Base-by-base conservation (phyloP, 345 rosid species). In the Eucalyptus cladocalyx region DNA sequence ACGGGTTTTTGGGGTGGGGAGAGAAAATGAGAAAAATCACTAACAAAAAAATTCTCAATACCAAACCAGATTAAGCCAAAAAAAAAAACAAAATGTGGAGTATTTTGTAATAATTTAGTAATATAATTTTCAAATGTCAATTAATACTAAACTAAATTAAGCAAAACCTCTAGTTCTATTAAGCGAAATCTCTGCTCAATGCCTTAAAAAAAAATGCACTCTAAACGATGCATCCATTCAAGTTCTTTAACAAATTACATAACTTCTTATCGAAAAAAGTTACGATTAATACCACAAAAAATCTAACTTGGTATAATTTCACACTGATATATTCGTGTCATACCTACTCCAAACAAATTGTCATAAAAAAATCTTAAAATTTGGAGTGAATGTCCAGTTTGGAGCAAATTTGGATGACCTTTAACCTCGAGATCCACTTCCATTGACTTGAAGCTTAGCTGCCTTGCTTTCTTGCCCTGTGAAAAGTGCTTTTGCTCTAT, bases 301-400 rank as follows among this genome's bases (percentile, higher is more conserved):
- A 6, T 17, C 23, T 9, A 16, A 69, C 19, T 32, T 17, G 2
- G 4, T 17, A 69, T 8, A 16, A 8, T 9, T 18, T 19, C 3
- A 5, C 2, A 65, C 5, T 0, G 5, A 4, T 65, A n/a, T 5
- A n/a, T 65, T 14, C 5, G 0, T 65, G 10, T 1, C 2, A n/a
- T 72, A 19, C 40, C 1, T 72, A 10, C 4, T 37, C 28, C 8
- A 18, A 72, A 2, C 2, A 5, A 6, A 72, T 72, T 72, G 1
- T 72, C 4, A 3, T 18, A 6, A 18, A 72, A 72, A 72, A 72
- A 18, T 18, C 81, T 72, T 24, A 9, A 34, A 72, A 5, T 72
- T 34, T 34, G 14, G 12, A 72, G 14, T 3, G 21, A 72, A 9
- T 3, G 4, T 19, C 2, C 1, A 10, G 0, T 34, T 37, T 18